These are phyloP conservation scores for Malus hybrid DNA, from an alignment of 331 rosid species.

Conservation along the genomic window DNA sequence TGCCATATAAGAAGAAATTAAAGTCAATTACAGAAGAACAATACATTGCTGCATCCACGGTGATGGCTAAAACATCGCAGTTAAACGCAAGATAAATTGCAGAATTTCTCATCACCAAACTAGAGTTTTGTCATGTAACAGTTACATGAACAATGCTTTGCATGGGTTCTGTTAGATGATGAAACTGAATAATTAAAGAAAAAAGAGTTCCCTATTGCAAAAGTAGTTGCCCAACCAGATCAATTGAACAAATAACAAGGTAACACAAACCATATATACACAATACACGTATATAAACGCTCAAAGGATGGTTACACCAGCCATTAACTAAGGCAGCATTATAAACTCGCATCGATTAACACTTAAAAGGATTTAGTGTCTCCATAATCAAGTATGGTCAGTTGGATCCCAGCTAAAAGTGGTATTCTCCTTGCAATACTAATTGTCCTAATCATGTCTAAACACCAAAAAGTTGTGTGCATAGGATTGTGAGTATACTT, in stretches of 20 bases:
- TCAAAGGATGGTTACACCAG: background rate
- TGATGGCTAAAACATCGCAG: background rate
- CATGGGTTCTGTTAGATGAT: background rate
- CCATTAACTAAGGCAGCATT: background rate
- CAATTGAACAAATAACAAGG: background rate
- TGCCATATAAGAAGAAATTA: conserved; percentile 16
- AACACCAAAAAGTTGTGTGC: background rate
- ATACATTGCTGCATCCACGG: no score
- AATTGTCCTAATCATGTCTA: background rate
- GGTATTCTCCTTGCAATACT: background rate
- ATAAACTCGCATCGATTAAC: no score
- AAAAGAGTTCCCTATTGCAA: background rate
- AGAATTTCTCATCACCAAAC: background rate
- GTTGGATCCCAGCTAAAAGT: background rate
- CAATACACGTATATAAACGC: background rate
- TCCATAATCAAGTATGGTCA: background rate
- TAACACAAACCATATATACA: background rate
- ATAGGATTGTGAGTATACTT: background rate
- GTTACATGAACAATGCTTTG: background rate
- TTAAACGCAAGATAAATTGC: no score
- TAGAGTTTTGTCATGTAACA: background rate
- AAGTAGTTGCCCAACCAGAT: background rate
- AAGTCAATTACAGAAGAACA: background rate
- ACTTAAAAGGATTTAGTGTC: no score
- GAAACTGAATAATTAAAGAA: background rate